A percentile compares a stretch with the other conserved stretches of the same genome.
Evolutionary conservation across 78 protist genomes (phyloP).

Genomic region (Dictyostelium discoideum): DNA sequence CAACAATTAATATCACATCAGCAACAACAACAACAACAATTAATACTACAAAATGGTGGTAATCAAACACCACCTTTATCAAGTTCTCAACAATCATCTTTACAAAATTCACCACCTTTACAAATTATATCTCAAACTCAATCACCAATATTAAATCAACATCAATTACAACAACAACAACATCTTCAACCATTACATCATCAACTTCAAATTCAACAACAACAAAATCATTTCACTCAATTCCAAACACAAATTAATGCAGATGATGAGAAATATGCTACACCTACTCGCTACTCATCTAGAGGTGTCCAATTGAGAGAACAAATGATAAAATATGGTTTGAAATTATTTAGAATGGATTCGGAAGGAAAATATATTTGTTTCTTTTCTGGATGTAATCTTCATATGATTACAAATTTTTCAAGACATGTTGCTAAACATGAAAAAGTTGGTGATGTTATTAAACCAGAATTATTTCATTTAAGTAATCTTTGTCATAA

Average conservation of each 20-base stretch:
- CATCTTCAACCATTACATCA: not conserved
- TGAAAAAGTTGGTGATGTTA: constrained; percentile 68
- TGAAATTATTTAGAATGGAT: constrained; percentile 68
- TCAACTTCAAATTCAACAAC: not conserved
- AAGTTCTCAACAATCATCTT: not conserved
- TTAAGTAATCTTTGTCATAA: constrained; percentile 26
- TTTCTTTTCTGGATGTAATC: constrained; percentile 72
- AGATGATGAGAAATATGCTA: constrained; percentile 42
- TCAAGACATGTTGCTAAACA: constrained; percentile 75
- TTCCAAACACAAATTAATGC: not conserved
- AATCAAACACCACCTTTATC: not conserved
- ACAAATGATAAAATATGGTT: constrained; percentile 81
- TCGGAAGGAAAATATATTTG: constrained; percentile 65
- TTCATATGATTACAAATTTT: constrained; percentile 78
- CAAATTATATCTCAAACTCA: not conserved
- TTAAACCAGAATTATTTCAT: constrained; percentile 66
- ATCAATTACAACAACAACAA: not conserved
- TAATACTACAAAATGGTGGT: not conserved
- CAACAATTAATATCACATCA: not conserved
- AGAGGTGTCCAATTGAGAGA: constrained; percentile 70
- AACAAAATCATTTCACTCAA: not conserved
- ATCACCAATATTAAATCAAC: not conserved
- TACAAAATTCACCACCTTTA: constrained; percentile 6
- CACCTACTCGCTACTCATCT: constrained; percentile 39
- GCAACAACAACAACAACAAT: not conserved